Percentiles rank a stretch among this genome's conserved stretches.
Evolutionary conservation across 495 filamentous ascomycete genomes (phyloP).

Genomic region (Bathelium albidoporum): DNA sequence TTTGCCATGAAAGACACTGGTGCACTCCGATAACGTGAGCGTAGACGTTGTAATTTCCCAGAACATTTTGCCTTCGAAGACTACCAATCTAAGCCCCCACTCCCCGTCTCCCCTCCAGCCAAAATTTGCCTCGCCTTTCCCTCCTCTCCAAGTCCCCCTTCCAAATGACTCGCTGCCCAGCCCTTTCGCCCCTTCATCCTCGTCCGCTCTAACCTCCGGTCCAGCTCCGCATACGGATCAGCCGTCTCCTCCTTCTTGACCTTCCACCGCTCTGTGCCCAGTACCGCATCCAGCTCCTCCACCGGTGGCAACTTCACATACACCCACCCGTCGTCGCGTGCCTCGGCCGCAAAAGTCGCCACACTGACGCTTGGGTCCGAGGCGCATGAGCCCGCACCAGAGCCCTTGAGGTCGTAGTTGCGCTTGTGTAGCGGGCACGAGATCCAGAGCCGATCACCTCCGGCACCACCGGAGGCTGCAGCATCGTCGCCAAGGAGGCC

Average conservation of each 20-base stretch:
- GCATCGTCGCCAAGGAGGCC: conserved; percentile 68
- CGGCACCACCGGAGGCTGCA: not conserved
- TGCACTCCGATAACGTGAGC: too few relatives aligned
- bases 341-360: conserved; percentile 76
- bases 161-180: conserved; percentile 38
- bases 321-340: conserved; percentile 67
- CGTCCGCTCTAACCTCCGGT: conserved; percentile 45
- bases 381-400: conserved; percentile 58
- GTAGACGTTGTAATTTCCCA: not conserved
- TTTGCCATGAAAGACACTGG: too few relatives aligned
- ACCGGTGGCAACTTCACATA: conserved; percentile 80
- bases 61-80: not conserved
- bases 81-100: conserved; percentile 59
- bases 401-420: conserved; percentile 70
- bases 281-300: conserved; percentile 70
- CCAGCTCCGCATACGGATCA: conserved; percentile 57
- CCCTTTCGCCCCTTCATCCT: conserved; percentile 50
- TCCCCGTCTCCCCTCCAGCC: conserved; percentile 39
- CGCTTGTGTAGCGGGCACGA: conserved; percentile 90
- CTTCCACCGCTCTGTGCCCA: conserved; percentile 79
- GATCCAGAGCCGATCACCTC: conserved; percentile 59
- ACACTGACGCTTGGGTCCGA: conserved; percentile 73
- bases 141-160: conserved; percentile 33
- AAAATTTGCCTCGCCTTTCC: conserved; percentile 36
- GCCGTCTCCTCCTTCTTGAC: conserved; percentile 60